Evolutionary conservation across 2,329 filamentous ascomycete genomes (phyloP).

Genomic region (Xylaria sp.): DNA sequence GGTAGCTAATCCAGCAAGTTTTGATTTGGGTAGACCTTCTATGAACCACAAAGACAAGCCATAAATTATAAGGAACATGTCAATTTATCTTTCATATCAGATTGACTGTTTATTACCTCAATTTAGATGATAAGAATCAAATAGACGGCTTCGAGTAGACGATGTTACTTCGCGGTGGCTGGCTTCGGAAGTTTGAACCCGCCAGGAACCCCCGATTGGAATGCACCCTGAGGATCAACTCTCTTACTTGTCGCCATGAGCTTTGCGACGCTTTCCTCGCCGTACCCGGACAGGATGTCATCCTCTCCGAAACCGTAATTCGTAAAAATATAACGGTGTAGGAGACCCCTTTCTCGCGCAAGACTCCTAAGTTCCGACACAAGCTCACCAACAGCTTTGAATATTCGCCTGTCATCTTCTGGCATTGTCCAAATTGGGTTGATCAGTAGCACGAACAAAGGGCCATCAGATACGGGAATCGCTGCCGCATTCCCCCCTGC

Average conservation of each 20-base stretch:
- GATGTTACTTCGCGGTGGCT: too few relatives aligned
- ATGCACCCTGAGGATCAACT: constrained; percentile 35
- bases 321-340: constrained; percentile 12
- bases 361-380: constrained; percentile 8
- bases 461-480: constrained; percentile 39
- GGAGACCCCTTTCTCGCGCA: neutral
- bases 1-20: too few relatives aligned
- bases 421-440: constrained; percentile 38
- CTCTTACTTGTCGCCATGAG: constrained; percentile 23
- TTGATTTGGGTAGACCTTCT: too few relatives aligned
- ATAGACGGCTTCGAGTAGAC: too few relatives aligned
- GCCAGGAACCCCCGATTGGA: constrained; percentile 38
- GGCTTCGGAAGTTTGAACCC: constrained; percentile 32
- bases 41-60: too few relatives aligned
- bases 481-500: constrained; percentile 41
- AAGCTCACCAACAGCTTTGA: constrained; percentile 28
- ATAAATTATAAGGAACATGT: too few relatives aligned
- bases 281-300: constrained; percentile 19
- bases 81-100: too few relatives aligned
- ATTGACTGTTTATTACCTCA: too few relatives aligned
- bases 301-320: neutral
- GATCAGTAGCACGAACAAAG: constrained; percentile 40
- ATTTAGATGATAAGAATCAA: too few relatives aligned
- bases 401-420: constrained; percentile 33
- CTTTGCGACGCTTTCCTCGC: constrained; percentile 18